Evolutionary conservation across 2,329 filamentous ascomycete species (phyloP), one percentile per base, ranked within the genome.

Genomic region (Cladosporium sp.): DNA sequence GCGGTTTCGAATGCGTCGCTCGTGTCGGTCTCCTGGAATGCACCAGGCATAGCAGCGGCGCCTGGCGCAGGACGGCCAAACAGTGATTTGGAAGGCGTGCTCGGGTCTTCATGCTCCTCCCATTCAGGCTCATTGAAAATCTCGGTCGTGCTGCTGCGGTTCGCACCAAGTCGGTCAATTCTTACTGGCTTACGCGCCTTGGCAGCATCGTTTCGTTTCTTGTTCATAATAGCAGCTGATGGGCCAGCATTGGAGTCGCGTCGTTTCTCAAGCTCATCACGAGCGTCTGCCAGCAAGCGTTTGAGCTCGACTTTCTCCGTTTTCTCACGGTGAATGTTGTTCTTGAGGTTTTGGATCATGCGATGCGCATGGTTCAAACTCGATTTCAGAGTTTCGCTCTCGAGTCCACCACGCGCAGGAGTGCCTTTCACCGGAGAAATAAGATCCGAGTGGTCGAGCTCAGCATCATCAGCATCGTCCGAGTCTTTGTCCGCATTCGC

Each of bases 251-350:
- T 80, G 41, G 52, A 59, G 46, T 71, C 75, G 11, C 62, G 59
- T 41, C 80, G 76, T 40, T 81, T 70, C 68, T 89, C 93, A 22
- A 98, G 73, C 62, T 98, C 93, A 65, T 98, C 93, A 30, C 91
- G 84, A 19, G 92, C 86, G 62, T 98, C 93, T 71, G 97, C 92
- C 25, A 97, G 80, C 79, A 98, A 88, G 53, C 92, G 86, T 70
- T 89, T 91, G 48, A 97, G 80, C 69, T 98, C 93, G 22, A 97
- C 80, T 75, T 96, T 98, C 69, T 98, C 93, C 0, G 92, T 96
- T 82, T 97, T 98, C 69, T 98, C 93, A 29, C 93, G 86, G 68
- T 98, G 92, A 40, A 97, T 87, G 62, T 91, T 95, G 67, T 86
- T 90, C 69, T 95, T 90, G 59, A 97, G 80, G 62, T 89, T 95